These are phyloP conservation scores for Dendrobium huoshanense DNA, from an alignment of 106 monocot genomes.

Conservation along the genomic window DNA sequence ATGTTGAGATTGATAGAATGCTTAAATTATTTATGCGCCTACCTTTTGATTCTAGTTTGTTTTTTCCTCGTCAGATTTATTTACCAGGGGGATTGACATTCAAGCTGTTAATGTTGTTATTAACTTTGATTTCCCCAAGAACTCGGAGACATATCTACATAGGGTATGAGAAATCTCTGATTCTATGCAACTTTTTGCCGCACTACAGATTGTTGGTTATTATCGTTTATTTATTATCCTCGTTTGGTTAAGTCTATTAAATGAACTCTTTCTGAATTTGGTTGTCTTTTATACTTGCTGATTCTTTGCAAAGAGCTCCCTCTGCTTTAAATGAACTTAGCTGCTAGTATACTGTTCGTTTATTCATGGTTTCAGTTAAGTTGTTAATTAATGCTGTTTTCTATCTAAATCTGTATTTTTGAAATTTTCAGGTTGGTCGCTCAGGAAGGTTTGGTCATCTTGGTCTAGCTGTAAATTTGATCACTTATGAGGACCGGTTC, in stretches of 20 bases:
- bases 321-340: too few relatives aligned
- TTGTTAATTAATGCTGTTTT: too few relatives aligned
- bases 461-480: constrained; percentile 90
- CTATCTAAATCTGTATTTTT: background rate
- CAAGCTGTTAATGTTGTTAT: constrained; percentile 98
- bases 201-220: background rate
- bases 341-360: too few relatives aligned
- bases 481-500: constrained; percentile 93
- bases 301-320: too few relatives aligned
- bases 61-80: constrained; percentile 52
- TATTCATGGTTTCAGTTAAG: too few relatives aligned
- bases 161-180: constrained; percentile 35
- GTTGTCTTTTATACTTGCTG: too few relatives aligned
- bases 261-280: too few relatives aligned
- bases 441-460: constrained; percentile 96
- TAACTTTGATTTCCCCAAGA: constrained; percentile 98
- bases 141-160: constrained; percentile 90
- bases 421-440: constrained; percentile 63
- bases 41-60: background rate
- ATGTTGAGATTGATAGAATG: background rate
- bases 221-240: too few relatives aligned
- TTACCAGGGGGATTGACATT: constrained; percentile 96
- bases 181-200: background rate
- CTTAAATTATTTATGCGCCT: background rate
- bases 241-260: too few relatives aligned